These are phyloP conservation scores for Cutaneotrichosporon sp. DNA, from an alignment of 1,284 basidiomycete genomes.

Conservation along the genomic window DNA sequence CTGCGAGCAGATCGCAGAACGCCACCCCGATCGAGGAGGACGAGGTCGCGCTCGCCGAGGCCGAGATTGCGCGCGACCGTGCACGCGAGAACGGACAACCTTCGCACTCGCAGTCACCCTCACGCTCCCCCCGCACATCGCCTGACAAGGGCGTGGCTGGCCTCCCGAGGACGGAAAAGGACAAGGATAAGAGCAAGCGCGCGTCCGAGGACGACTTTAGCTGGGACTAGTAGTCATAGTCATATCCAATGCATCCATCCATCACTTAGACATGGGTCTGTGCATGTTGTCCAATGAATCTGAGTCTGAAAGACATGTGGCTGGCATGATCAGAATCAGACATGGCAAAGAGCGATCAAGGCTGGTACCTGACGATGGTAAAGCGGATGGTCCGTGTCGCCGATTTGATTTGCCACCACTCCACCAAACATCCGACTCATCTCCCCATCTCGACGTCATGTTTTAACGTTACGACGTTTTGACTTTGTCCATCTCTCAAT, in stretches of 20 bases:
- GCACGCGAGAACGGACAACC: conserved; percentile 1
- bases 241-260: conserved; percentile 9
- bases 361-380: neutral
- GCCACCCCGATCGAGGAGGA: conserved; percentile 5
- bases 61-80: conserved; percentile 15
- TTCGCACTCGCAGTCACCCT: neutral
- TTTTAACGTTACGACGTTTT: neutral
- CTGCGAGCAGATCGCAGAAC: conserved; percentile 1
- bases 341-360: neutral
- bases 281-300: neutral
- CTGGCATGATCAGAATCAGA: no score
- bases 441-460: conserved; percentile 10
- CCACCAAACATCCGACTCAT: neutral
- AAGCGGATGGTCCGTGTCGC: neutral
- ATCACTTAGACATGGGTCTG: neutral
- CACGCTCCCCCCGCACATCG: neutral
- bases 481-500: neutral
- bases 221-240: conserved; percentile 32
- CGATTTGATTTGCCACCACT: neutral
- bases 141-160: neutral
- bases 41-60: conserved; percentile 21
- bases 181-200: neutral
- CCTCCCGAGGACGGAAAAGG: conserved; percentile 10
- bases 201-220: conserved; percentile 36
- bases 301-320: no score